These are phyloP conservation scores for Cryptococcus sp. DNA, from an alignment of 1,284 basidiomycete species.

Conservation along the genomic window DNA sequence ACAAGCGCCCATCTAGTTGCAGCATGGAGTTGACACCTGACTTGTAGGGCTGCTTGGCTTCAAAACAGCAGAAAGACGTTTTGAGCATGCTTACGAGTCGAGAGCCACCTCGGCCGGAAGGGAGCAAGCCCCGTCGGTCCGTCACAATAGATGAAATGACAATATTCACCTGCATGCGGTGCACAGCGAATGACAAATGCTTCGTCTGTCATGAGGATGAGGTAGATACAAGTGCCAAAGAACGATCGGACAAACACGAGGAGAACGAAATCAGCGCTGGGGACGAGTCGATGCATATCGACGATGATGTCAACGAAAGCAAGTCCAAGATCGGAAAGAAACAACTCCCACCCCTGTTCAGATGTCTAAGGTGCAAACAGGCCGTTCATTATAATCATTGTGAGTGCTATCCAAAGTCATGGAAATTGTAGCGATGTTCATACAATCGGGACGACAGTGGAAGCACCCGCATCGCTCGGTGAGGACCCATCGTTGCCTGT, in stretches of 20 bases:
- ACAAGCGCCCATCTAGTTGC: not conserved
- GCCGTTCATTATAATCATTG: slow-evolving; percentile 74
- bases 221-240: slow-evolving; percentile 4
- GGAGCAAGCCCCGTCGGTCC: slow-evolving; percentile 35
- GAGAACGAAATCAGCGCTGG: not conserved
- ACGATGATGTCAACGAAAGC: not conserved
- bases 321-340: slow-evolving; percentile 5
- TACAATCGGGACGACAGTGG: slow-evolving; percentile 19
- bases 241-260: not conserved
- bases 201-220: slow-evolving; percentile 67
- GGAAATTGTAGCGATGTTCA: not conserved
- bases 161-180: slow-evolving; percentile 75
- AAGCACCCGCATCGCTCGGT: slow-evolving; percentile 19
- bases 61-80: slow-evolving; percentile 69
- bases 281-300: slow-evolving; percentile 1
- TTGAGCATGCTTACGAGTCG: slow-evolving; percentile 61
- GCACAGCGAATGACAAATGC: slow-evolving; percentile 72
- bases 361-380: slow-evolving; percentile 77
- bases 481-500: slow-evolving; percentile 20
- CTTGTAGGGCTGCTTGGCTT: slow-evolving; percentile 62
- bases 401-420: slow-evolving; percentile 15
- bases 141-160: slow-evolving; percentile 66
- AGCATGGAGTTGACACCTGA: not conserved
- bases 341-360: slow-evolving; percentile 62
- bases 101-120: slow-evolving; percentile 51